Evolutionary conservation across 768 basidiomycete species (phyloP).

Genomic region (Sistotremastrum suecicum): DNA sequence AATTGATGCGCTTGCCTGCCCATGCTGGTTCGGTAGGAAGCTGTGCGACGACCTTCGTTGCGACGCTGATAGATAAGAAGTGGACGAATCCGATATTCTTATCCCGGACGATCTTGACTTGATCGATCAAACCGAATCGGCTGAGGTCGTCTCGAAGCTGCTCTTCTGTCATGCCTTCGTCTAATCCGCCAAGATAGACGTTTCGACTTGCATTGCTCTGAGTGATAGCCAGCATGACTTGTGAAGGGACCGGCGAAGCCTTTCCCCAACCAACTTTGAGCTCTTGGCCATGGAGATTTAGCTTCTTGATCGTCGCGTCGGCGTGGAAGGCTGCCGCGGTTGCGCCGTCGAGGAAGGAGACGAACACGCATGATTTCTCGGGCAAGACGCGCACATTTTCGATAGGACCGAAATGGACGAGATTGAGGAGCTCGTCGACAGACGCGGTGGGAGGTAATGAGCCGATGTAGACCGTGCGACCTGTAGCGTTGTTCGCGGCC

Average conservation of each 20-base stretch:
- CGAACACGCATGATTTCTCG: slow-evolving; percentile 95
- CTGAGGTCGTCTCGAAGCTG: slow-evolving; percentile 82
- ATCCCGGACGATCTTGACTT: slow-evolving; percentile 98
- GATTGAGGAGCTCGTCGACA: slow-evolving; percentile 93
- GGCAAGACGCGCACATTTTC: slow-evolving; percentile 90
- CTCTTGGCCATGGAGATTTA: slow-evolving; percentile 87
- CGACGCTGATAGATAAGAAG: slow-evolving; percentile 88
- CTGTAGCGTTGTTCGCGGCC: slow-evolving; percentile 41
- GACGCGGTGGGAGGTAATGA: slow-evolving; percentile 91
- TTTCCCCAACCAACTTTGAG: slow-evolving; percentile 99
- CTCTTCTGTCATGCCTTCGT: slow-evolving; percentile 84
- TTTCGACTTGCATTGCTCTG: slow-evolving; percentile 91
- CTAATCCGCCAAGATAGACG: slow-evolving; percentile 90
- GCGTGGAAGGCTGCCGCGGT: slow-evolving; percentile 96
- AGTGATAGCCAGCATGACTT: slow-evolving; percentile 76
- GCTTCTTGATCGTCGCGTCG: slow-evolving; percentile 89
- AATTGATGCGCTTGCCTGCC: slow-evolving; percentile 95
- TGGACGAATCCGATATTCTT: slow-evolving; percentile 99
- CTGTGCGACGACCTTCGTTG: slow-evolving; percentile 93
- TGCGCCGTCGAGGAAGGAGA: slow-evolving; percentile 88
- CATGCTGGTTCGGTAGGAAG: slow-evolving; percentile 85
- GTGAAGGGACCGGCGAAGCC: slow-evolving; percentile 73
- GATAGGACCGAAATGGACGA: slow-evolving; percentile 95
- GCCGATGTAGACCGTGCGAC: slow-evolving; percentile 93
- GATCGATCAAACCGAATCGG: slow-evolving; percentile 91